Evolutionary conservation across 768 basidiomycete genomes (phyloP).

Genomic region (Auricularia cornea): DNA sequence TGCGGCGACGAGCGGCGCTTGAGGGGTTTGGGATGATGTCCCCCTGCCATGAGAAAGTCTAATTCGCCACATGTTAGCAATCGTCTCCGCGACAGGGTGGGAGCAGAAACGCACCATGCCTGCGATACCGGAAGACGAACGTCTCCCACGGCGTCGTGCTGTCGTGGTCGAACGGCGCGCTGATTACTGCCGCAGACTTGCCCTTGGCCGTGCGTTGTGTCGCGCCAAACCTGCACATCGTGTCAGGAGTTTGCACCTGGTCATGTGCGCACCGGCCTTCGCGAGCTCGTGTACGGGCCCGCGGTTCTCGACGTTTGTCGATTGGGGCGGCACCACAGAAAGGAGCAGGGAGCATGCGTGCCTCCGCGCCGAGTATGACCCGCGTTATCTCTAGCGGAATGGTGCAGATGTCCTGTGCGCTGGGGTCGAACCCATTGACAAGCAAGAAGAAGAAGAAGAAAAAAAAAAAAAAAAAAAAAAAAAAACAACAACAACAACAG

Average conservation of each 20-base stretch:
- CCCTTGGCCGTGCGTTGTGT: neutral
- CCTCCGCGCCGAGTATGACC: slow-evolving; percentile 1
- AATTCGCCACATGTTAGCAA: neutral
- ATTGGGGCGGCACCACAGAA: neutral
- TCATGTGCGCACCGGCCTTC: slow-evolving; percentile 6
- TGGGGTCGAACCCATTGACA: no score
- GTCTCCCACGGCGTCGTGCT: neutral
- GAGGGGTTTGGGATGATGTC: neutral
- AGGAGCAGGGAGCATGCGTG: neutral
- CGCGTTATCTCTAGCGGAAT: slow-evolving; percentile 6
- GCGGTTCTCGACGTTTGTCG: neutral
- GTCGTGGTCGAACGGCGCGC: neutral
- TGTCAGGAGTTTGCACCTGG: neutral
- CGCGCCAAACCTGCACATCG: neutral
- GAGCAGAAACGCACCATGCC: neutral
- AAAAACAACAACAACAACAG: no score
- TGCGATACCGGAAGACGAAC: neutral
- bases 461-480: no score
- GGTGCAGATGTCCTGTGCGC: slow-evolving; percentile 6
- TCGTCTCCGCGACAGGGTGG: neutral
- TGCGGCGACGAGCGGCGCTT: neutral
- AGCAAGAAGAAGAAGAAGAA: no score
- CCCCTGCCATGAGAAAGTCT: neutral
- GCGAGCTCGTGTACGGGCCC: slow-evolving; percentile 8
- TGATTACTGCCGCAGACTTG: neutral